Evolutionary conservation across 148 eudicot species (phyloP).

Genomic region (Rhododendron ovatum): DNA sequence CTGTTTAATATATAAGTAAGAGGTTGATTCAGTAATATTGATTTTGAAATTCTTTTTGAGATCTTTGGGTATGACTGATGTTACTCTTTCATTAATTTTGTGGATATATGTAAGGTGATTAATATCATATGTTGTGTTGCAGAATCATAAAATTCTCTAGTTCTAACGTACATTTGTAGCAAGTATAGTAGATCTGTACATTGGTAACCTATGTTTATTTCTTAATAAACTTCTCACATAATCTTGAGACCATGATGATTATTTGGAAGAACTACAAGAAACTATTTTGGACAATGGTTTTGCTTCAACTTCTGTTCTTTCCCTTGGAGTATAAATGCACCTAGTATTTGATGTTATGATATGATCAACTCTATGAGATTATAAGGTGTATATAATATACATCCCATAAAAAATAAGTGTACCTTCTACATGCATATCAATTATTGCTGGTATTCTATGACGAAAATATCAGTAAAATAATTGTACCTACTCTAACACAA

Average conservation of each 20-base stretch:
- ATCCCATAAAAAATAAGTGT: background rate
- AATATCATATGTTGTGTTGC: background rate
- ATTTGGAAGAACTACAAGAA: background rate
- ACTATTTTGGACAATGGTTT: background rate
- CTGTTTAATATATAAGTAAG: background rate
- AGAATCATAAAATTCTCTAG: background rate
- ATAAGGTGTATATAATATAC: background rate
- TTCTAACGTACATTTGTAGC: background rate
- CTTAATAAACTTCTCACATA: background rate
- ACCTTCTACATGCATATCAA: background rate
- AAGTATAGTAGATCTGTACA: background rate
- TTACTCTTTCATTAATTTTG: background rate
- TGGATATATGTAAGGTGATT: background rate
- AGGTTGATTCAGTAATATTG: background rate
- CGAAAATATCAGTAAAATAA: background rate
- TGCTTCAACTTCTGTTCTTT: background rate
- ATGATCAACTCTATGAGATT: background rate
- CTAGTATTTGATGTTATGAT: background rate
- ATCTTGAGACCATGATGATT: background rate
- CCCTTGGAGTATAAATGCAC: background rate
- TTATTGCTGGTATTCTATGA: background rate
- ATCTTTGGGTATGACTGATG: background rate
- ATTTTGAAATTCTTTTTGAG: background rate
- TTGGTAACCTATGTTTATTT: background rate
- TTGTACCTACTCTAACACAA: background rate